phyloP scores from a whole-genome alignment of 257 asterid genomes.

The Linderniella brevidens region DNA sequence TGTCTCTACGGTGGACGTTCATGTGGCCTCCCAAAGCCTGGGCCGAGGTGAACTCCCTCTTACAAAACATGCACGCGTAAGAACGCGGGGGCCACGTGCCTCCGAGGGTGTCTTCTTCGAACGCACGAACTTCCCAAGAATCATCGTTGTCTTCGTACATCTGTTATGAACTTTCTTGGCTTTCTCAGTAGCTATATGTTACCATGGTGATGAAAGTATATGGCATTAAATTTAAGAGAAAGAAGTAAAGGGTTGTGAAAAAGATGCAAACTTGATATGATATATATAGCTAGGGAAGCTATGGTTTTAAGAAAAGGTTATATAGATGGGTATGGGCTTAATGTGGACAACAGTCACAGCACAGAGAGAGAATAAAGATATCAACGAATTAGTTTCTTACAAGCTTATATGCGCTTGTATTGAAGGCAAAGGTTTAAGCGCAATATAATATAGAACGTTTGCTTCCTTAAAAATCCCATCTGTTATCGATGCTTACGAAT shows the following conservation, averaged over 20 bases:
- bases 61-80: slow-evolving; percentile 27
- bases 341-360: too few species aligned
- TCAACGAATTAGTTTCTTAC: too few species aligned
- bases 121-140: slow-evolving; percentile 38
- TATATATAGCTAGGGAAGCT: too few species aligned
- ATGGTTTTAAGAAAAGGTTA: too few species aligned
- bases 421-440: background rate
- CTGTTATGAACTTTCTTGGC: slow-evolving; percentile 19
- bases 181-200: background rate
- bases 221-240: background rate
- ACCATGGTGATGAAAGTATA: background rate
- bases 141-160: slow-evolving; percentile 17
- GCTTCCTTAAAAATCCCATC: too few species aligned
- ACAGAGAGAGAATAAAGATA: too few species aligned
- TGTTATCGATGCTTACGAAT: background rate
- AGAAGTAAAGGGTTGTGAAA: too few species aligned
- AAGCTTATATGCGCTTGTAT: background rate
- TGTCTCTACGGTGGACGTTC: slow-evolving; percentile 46
- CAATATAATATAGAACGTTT: background rate
- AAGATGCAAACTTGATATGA: too few species aligned
- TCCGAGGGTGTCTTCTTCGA: slow-evolving; percentile 26
- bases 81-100: slow-evolving; percentile 43
- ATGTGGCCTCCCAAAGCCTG: slow-evolving; percentile 47
- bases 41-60: slow-evolving; percentile 35
- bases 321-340: too few species aligned